Evolutionary conservation across 2,329 filamentous ascomycete species (phyloP).

Genomic region (Lasiodiplodia gonubiensis): DNA sequence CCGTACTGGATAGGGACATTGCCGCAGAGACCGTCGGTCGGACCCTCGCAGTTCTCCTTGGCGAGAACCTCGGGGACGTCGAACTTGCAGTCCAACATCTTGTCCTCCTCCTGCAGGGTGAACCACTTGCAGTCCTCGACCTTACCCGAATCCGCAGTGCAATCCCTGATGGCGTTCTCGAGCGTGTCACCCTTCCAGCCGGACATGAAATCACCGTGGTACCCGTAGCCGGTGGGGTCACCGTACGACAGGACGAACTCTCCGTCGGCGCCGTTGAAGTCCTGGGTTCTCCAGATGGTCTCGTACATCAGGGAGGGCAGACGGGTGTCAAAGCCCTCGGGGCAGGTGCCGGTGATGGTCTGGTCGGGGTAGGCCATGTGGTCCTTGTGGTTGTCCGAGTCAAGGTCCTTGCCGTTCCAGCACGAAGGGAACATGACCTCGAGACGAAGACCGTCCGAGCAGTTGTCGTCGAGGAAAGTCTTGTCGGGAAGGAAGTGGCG

Average conservation of each 20-base stretch:
- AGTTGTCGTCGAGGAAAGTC: constrained; percentile 78
- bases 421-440: constrained; percentile 78
- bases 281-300: constrained; percentile 60
- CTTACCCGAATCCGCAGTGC: constrained; percentile 72
- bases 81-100: constrained; percentile 67
- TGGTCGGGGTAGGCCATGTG: constrained; percentile 69
- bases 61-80: constrained; percentile 60
- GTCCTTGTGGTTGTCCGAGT: constrained; percentile 64
- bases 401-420: constrained; percentile 68
- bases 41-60: constrained; percentile 65
- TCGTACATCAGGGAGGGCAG: constrained; percentile 66
- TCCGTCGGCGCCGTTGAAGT: constrained; percentile 57
- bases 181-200: constrained; percentile 73
- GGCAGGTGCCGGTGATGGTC: constrained; percentile 61
- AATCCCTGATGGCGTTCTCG: constrained; percentile 71
- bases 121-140: constrained; percentile 80
- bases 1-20: constrained; percentile 58
- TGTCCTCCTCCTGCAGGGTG: constrained; percentile 64
- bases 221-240: constrained; percentile 74
- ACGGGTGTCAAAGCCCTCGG: constrained; percentile 59
- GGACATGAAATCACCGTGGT: constrained; percentile 73
- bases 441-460: constrained; percentile 75
- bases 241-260: constrained; percentile 73
- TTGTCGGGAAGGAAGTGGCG: constrained; percentile 85
- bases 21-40: constrained; percentile 69